Base-by-base conservation (phyloP, 2,329 filamentous ascomycete species). In the Calycina herbarum region DNA sequence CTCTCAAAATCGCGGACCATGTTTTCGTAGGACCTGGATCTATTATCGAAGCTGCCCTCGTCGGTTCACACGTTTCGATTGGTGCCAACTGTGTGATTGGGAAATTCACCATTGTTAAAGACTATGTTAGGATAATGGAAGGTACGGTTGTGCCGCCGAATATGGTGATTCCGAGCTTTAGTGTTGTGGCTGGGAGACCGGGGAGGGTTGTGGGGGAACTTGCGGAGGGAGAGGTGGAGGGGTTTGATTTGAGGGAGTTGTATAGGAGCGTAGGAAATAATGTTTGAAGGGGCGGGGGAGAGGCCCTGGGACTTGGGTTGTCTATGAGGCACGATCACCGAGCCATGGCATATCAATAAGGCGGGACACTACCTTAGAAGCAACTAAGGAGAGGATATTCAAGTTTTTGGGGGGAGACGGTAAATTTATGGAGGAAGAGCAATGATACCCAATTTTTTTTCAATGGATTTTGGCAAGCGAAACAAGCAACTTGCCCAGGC, bases 91-190 rank as follows among this genome's bases (percentile, higher is more conserved):
- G 89, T 68, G 89, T 90, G 0, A 83, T 99, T 60, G 91, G 92
- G 64, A 90, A 93, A 71, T 94, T 97, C 78, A 91, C 89, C 60
- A 94, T 97, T 67, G 86, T 98, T 75, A 97, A 97, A 78, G 95
- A 98, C 77, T 96, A 93, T 75, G 93, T 96, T 59, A 90, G 90
- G 77, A 87, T 99, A 51, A 79, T 98, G 70, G 93, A 97, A 67
- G 90, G 90, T 35, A 87, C 92, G 0, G 89, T 97, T 3, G 86
- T 99, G 5, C 91, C 95, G 1, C 83, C 90, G 0, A 90, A 93
- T 67, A 96, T 96, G 89, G 92, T 98, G 29, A 90, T 98, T 64
- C 93, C 94, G 1, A 94, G 93, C 75, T 96, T 95, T 76, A 94
- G 89, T 64, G 86, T 98, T 64, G 93, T 99, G n/a, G 94, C 89